Percentiles rank a stretch among this genome's conserved stretches.
Conservation (phyloP, 805 yeast genomes). For the Vanderwaltozyma tropicalis region DNA sequence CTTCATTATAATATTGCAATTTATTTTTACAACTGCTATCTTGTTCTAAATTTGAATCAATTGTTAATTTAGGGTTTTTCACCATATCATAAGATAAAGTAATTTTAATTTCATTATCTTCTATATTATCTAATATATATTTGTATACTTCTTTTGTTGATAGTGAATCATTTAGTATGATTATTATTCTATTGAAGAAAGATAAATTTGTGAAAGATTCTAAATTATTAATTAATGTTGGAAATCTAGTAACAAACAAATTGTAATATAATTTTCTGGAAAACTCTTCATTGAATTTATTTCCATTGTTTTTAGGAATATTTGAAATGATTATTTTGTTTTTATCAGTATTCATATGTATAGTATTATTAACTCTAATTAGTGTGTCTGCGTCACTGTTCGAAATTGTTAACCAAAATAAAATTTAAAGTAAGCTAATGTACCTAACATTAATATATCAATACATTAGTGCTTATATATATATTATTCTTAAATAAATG, state of each 20-base stretch:
- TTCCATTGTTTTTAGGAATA: slow-evolving; percentile 12
- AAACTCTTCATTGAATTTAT: slow-evolving; percentile 8
- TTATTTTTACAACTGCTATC: not conserved
- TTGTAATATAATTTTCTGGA: slow-evolving; percentile 11
- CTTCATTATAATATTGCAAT: slow-evolving; percentile 2
- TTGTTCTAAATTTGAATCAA: not conserved
- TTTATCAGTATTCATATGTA: slow-evolving; percentile 1
- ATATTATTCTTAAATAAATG: too few species aligned
- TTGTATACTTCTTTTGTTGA: slow-evolving; percentile 17
- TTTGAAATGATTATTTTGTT: slow-evolving; percentile 27
- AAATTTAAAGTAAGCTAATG: too few species aligned
- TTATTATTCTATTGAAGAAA: slow-evolving; percentile 35
- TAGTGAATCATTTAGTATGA: slow-evolving; percentile 22
- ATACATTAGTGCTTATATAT: too few species aligned
- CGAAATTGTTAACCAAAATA: too few species aligned
- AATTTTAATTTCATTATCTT: not conserved
- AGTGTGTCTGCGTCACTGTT: too few species aligned
- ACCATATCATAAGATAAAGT: not conserved
- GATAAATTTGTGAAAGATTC: slow-evolving; percentile 31
- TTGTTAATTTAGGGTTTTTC: not conserved
- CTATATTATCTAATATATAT: slow-evolving; percentile 6
- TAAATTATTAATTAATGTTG: slow-evolving; percentile 10
- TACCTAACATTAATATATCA: too few species aligned
- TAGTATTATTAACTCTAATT: not conserved
- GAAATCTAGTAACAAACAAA: slow-evolving; percentile 17